Base-by-base conservation (phyloP, 2,329 filamentous ascomycete genomes). In the Zymoseptoria crescenta region DNA sequence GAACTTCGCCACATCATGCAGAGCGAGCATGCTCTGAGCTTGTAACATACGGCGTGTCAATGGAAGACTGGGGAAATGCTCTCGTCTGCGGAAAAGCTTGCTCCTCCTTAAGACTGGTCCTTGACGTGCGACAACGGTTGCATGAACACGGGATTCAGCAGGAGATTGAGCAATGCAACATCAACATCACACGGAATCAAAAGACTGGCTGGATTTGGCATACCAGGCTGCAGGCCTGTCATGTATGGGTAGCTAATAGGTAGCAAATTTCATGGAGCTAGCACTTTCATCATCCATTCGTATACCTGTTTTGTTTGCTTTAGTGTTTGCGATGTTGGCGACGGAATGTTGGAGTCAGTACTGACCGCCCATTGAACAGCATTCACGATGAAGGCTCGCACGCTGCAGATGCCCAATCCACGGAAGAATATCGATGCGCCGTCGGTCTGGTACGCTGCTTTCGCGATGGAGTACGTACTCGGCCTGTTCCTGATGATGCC, bases 371-470 rank as follows among this genome's bases (percentile, higher is more conserved):
- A 97, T 77, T 87, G 84, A n/a, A 90, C 88, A 2, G 93, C 92
- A 76, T 96, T 96, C 48, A 96, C 93, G 56, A 96, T 78, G 72
- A 97, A 96, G 0, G 93, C 93, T 65, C 93, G 80, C 8, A 88
- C 75, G 73, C 89, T 95, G 73, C 93, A 97, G 30, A 96, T 80
- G 0, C 85, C 84, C 49, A 97, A 73, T 1, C 89, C 90, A 74
- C 89, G 82, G 76, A 93, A 94, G 79, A 95, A 95, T 27, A 90
- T 88, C 54, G 81, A 78, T 48, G 86, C 74, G 35, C 87, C 87
- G 76, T 94, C 90, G 5, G 80, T 85, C 60, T 79, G 78, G 69
- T 93, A 96, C 0, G 86, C 83, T 49, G 83, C 76, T 63, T 75
- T 83, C 0, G 88, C 83, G 49, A 93, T 80, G 50, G 84, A 80